phyloP scores from a whole-genome alignment of 2,329 filamentous ascomycete genomes.

The Neopestalotiopsis sp. region DNA sequence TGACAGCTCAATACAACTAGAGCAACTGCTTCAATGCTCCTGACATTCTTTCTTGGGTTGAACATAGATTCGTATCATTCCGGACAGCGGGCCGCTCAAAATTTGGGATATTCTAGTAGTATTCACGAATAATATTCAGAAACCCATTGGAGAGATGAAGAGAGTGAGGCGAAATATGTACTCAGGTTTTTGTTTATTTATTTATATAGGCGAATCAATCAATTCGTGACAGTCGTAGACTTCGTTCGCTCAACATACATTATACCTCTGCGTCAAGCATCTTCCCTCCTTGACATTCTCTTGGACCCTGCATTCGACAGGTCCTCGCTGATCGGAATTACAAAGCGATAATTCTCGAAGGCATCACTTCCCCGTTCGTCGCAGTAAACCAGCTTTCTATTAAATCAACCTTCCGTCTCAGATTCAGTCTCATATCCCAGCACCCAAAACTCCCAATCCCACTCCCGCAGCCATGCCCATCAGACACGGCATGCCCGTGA shows the following conservation, averaged over 20 bases:
- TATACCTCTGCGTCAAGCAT: background rate
- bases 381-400: background rate
- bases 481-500: constrained; percentile 33
- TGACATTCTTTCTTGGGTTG: too few species aligned
- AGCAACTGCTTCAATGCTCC: too few species aligned
- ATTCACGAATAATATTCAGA: background rate
- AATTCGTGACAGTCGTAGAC: background rate
- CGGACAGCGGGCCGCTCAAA: too few species aligned
- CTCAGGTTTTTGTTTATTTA: background rate
- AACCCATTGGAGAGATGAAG: background rate
- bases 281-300: background rate
- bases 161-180: background rate
- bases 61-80: too few species aligned
- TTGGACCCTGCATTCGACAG: background rate
- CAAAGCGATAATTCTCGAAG: too few species aligned
- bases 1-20: too few species aligned
- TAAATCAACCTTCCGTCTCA: background rate
- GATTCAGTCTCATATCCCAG: constrained; percentile 26
- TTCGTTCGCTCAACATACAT: background rate
- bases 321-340: background rate
- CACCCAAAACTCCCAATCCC: constrained; percentile 37
- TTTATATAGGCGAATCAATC: background rate
- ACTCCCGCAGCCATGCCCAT: constrained; percentile 37
- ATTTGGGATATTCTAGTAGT: too few species aligned
- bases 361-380: background rate